phyloP scores from a whole-genome alignment of 2,329 filamentous ascomycete species.

The Alternaria gaisen region DNA sequence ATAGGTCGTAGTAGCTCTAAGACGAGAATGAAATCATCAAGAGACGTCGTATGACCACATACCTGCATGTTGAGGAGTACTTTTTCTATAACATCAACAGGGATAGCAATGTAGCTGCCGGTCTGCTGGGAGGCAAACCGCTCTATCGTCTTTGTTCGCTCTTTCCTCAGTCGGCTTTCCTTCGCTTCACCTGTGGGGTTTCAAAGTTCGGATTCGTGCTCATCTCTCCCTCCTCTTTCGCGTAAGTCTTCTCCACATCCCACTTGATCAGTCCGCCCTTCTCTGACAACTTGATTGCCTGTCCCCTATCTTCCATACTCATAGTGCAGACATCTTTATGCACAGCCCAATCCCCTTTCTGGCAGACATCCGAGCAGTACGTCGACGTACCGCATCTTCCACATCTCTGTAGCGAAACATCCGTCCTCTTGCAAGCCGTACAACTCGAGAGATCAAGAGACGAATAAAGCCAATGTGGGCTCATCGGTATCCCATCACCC shows the following conservation, averaged over 20 bases:
- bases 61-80: not conserved
- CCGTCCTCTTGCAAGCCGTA: constrained; percentile 19
- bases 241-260: constrained; percentile 28
- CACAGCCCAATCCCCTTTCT: constrained; percentile 32
- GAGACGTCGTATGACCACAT: not conserved
- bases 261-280: constrained; percentile 34
- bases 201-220: constrained; percentile 33
- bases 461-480: constrained; percentile 33
- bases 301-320: constrained; percentile 32
- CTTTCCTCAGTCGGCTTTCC: not conserved
- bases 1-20: not conserved
- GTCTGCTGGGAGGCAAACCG: not conserved
- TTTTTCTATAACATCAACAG: not conserved
- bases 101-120: not conserved
- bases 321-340: constrained; percentile 34
- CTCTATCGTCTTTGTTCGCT: not conserved
- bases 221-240: constrained; percentile 17
- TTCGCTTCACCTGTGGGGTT: constrained; percentile 11
- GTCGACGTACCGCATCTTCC: constrained; percentile 35
- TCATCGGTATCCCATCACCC: constrained; percentile 36
- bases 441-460: constrained; percentile 21
- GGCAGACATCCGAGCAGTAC: constrained; percentile 30
- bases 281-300: constrained; percentile 28
- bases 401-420: constrained; percentile 24
- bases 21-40: not conserved